These are phyloP conservation scores for Suhomyces sp. DNA, from an alignment of 805 yeast species.

Conservation along the genomic window DNA sequence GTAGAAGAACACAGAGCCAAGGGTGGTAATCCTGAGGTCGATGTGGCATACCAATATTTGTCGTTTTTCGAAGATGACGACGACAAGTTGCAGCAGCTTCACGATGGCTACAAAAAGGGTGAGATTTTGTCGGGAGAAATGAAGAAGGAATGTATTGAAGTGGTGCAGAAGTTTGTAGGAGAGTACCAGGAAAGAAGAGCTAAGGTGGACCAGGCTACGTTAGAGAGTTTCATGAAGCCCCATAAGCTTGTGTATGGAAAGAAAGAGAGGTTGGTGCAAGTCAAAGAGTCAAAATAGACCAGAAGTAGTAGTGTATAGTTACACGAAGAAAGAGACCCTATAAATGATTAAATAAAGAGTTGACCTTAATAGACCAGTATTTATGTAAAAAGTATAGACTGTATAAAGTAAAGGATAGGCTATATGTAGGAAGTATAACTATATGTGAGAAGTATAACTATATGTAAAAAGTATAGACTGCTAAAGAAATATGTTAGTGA, in stretches of 20 bases:
- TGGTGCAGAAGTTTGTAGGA: conserved; percentile 73
- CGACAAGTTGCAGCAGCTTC: conserved; percentile 60
- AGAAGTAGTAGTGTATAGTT: not conserved
- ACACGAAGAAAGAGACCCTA: too few relatives aligned
- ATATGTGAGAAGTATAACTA: too few relatives aligned
- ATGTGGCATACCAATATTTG: conserved; percentile 91
- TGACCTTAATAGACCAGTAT: too few relatives aligned
- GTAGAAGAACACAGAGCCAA: conserved; percentile 84
- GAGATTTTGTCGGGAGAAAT: conserved; percentile 88
- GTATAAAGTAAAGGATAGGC: too few relatives aligned
- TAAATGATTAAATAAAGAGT: too few relatives aligned
- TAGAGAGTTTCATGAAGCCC: conserved; percentile 76
- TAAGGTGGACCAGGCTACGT: conserved; percentile 55
- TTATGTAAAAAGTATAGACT: too few relatives aligned
- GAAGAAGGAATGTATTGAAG: conserved; percentile 81
- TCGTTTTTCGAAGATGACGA: conserved; percentile 90
- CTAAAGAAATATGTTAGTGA: too few relatives aligned
- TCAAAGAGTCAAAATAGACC: conserved; percentile 43
- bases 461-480: too few relatives aligned
- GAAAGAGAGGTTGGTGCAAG: conserved; percentile 70
- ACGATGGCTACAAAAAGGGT: conserved; percentile 70
- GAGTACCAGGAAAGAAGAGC: conserved; percentile 80
- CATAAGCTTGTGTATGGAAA: conserved; percentile 76
- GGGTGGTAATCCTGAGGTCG: conserved; percentile 95
- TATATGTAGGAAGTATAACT: too few relatives aligned